Conservation (phyloP, 257 asterid species). For the Pogostemon cablin region DNA sequence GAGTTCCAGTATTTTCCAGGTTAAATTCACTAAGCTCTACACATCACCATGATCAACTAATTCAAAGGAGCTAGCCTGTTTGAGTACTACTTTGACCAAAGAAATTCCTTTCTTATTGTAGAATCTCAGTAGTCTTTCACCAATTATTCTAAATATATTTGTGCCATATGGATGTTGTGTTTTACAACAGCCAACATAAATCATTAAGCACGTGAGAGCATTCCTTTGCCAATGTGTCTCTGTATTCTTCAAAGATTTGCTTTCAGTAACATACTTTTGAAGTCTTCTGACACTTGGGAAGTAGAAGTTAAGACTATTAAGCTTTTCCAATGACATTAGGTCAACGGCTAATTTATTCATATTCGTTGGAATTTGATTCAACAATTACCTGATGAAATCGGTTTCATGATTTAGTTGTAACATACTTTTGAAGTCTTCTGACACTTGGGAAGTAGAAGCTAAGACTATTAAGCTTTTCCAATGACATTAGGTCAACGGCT, state of each 20-base stretch:
- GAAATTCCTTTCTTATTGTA: background rate
- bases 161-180: constrained; percentile 11
- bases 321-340: constrained; percentile 14
- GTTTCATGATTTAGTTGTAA: no score
- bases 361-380: no score
- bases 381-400: no score
- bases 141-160: background rate
- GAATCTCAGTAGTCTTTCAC: constrained; percentile 20
- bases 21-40: constrained; percentile 22
- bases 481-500: background rate
- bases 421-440: no score
- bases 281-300: constrained; percentile 28
- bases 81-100: constrained; percentile 17
- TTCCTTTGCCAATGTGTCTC: background rate
- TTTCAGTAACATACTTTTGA: background rate
- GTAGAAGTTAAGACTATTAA: constrained; percentile 30
- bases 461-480: constrained; percentile 30
- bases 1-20: constrained; percentile 20
- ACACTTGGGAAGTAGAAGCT: constrained; percentile 31
- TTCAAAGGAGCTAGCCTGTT: constrained; percentile 31
- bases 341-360: background rate
- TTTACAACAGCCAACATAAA: constrained; percentile 26
- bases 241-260: constrained; percentile 9
- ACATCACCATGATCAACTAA: constrained; percentile 14
- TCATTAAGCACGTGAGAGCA: constrained; percentile 30